These are phyloP conservation scores for Gillenia trifoliata DNA, from an alignment of 306 rosid species.

Conservation along the genomic window DNA sequence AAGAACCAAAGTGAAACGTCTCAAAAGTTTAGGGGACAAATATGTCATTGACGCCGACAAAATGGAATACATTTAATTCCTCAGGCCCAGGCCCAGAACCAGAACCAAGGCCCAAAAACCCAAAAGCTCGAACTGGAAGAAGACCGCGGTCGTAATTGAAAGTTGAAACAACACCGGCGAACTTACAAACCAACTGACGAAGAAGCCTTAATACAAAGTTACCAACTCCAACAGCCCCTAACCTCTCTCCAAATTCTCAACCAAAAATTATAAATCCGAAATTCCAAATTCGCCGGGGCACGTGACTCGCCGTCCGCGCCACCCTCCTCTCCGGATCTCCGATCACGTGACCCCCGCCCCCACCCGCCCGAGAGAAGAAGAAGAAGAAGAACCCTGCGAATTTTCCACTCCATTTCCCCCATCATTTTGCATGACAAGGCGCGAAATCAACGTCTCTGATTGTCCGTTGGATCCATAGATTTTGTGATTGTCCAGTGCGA, in stretches of 20 bases:
- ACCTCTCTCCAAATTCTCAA: neutral
- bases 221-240: neutral
- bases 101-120: neutral
- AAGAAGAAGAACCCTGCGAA: neutral
- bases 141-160: neutral
- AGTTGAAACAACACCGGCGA: neutral
- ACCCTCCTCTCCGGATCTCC: neutral
- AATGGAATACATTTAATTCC: neutral
- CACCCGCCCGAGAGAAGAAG: neutral
- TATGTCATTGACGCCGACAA: neutral
- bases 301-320: slow-evolving; percentile 25
- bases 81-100: neutral
- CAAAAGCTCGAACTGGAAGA: neutral
- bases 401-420: neutral
- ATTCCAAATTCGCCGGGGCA: slow-evolving; percentile 23
- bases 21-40: neutral
- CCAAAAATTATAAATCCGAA: neutral
- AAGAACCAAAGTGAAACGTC: neutral
- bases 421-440: slow-evolving; percentile 11
- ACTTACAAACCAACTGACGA: neutral
- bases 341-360: slow-evolving; percentile 26
- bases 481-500: neutral
- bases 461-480: neutral
- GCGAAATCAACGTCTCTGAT: neutral
- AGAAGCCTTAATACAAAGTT: neutral